Conservation (phyloP, 768 basidiomycete genomes). For the Stropharia rugosoannulata region DNA sequence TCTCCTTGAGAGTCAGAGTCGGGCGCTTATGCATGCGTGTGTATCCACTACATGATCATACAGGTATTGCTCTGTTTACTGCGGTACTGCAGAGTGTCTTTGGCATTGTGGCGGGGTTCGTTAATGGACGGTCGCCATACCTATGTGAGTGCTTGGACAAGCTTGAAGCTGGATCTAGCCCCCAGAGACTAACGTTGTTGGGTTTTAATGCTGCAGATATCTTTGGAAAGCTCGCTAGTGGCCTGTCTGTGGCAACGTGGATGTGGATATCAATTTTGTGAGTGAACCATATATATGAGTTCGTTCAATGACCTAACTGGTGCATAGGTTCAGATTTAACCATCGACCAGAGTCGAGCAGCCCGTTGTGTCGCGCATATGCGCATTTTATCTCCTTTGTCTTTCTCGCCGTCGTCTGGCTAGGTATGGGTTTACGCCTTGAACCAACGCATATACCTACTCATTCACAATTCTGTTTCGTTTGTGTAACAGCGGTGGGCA, state of each 20-base stretch:
- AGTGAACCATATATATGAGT: conserved; percentile 10
- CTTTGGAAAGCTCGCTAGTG: conserved; percentile 31
- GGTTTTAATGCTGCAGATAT: conserved; percentile 19
- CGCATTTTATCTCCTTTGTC: conserved; percentile 31
- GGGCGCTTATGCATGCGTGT: background rate
- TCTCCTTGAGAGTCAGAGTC: background rate
- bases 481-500: conserved; percentile 23
- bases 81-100: conserved; percentile 32
- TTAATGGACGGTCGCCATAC: conserved; percentile 28
- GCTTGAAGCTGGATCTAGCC: background rate
- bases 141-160: conserved; percentile 22
- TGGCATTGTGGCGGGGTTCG: conserved; percentile 31
- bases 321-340: conserved; percentile 28
- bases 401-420: conserved; percentile 29
- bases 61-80: conserved; percentile 32
- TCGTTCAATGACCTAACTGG: background rate
- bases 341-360: conserved; percentile 26
- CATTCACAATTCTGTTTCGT: no score
- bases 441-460: background rate
- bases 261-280: conserved; percentile 33
- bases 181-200: background rate
- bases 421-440: conserved; percentile 17
- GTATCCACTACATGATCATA: background rate
- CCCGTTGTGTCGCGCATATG: conserved; percentile 28
- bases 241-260: conserved; percentile 29